Base-by-base conservation (phyloP, 352 stramenopile genomes). In the Globisporangium abappressorium region DNA sequence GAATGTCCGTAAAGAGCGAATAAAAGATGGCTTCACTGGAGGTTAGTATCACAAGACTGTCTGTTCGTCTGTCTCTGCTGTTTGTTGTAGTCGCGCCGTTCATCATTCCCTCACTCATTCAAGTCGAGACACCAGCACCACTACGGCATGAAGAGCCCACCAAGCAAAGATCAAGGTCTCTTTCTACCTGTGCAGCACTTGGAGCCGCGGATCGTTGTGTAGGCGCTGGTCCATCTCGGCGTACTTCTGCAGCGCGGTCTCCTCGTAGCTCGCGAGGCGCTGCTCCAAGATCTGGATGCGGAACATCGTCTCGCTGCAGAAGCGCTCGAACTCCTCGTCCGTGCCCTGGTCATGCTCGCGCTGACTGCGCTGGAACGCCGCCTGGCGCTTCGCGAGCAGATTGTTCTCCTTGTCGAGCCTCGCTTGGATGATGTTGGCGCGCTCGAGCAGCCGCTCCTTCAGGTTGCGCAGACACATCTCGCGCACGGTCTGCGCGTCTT, bases 291-390 rank as follows among this genome's bases (percentile, higher is more conserved):
- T 98, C 77, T 98, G 90, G 72, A 98, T 98, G 53, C 94, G 82
- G 73, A 98, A 98, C 91, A 98, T 98, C 61, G 93, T 94, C 73
- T 98, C 93, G 62, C 84, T 95, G 79, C 92, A 98, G 72, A 98
- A 98, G 38, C 86, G 84, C 78, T 98, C 91, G 70, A 98, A 98
- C 68, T 98, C 93, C 36, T 98, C 89, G 71, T 98, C 92, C 4
- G 89, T 94, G 67, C 82, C 86, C 58, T 95, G 85, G 77, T 98
- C 92, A 69, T 97, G 90, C 65, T 98, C 91, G 30, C 92, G 81
- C 70, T 97, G 90, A 62, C 90, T 97, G 47, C 94, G 86, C 75
- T 98, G 91, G 76, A 98, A 98, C 0, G 88, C 87, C 1, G 87
- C 90, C 81, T 98, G 94, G 34, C 91, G 88, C 79, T 98, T 98